Conservation (phyloP, 306 rosid species). For the Dryas alaskensis region DNA sequence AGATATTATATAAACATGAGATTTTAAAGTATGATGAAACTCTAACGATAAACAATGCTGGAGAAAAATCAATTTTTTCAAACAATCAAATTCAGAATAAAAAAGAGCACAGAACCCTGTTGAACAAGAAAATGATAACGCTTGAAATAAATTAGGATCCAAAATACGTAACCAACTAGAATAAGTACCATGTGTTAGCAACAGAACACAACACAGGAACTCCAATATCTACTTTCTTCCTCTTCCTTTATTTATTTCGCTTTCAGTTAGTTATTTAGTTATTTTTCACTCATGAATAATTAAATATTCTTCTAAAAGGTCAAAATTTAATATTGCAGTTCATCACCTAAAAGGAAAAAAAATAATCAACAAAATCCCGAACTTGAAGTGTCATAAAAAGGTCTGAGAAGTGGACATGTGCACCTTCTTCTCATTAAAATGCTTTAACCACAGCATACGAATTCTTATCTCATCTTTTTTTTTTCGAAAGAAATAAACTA, state of each 20-base stretch:
- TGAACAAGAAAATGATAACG: background rate
- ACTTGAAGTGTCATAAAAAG: background rate
- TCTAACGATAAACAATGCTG: background rate
- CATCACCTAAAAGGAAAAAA: background rate
- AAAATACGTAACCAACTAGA: background rate
- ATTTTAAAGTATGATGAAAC: constrained; percentile 13
- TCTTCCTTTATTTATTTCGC: background rate
- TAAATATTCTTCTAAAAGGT: background rate
- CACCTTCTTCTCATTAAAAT: too few species aligned
- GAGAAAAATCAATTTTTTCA: background rate
- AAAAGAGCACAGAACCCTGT: background rate
- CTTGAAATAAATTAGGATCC: background rate
- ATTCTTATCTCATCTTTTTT: too few species aligned
- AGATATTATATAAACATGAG: constrained; percentile 5
- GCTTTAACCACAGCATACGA: too few species aligned
- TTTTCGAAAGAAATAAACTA: background rate
- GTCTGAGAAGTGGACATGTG: too few species aligned
- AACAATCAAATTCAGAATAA: background rate
- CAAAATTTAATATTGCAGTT: background rate
- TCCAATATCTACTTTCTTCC: too few species aligned
- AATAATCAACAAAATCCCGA: background rate
- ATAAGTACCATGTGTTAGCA: background rate
- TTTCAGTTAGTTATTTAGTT: background rate
- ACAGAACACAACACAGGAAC: too few species aligned
- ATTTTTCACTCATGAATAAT: background rate